Evolutionary conservation across 1,139 yeast genomes (phyloP), one percentile per base, ranked within the genome.

Genomic region (Lodderomyces beijingensis): DNA sequence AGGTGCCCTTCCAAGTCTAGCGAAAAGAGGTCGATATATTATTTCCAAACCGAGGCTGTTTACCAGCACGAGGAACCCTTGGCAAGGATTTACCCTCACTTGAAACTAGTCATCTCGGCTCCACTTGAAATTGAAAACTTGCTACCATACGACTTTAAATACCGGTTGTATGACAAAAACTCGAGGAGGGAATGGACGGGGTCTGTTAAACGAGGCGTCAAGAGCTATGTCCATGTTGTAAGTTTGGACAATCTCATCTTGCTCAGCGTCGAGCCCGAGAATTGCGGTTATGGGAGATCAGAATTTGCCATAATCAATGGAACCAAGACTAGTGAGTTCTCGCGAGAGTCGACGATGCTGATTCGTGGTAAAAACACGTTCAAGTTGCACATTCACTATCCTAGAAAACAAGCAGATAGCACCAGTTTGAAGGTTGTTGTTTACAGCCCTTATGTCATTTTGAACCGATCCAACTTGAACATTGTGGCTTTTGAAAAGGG

Each of bases 71-170:
- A 70, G 12, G 91, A 84, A 41, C 91, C 88, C 0, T 62, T 88
- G 26, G 74, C 86, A 0, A 69, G 70, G 40, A 72, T 84, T 1
- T 93, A 87, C 47, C 98, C 98, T 0, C 94, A 86, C 48, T 73
- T 91, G 86, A 74, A 68, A 8, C 59, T 91, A 25, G 73, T 80
- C 2, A 62, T 93, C 15, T 79, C 94, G 0, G 89, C 98, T 1
- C 97, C 98, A 0, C 60, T 93, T 25, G 87, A 85, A 45, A 69
- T 93, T 41, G 89, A 84, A 46, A 93, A 93, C 46, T 62, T 87
- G 37, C 57, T 93, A 32, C 98, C 99, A 0, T 85, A 74, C 50
- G 95, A 87, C 45, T 61, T 89, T 33, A 67, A 74, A 15, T 88
- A 83, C 55, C 65, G 86, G 36, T 66, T 93, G 14, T 86, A 83